Conservation (phyloP, 2,329 filamentous ascomycete species). For the Fusarium cicatricum region DNA sequence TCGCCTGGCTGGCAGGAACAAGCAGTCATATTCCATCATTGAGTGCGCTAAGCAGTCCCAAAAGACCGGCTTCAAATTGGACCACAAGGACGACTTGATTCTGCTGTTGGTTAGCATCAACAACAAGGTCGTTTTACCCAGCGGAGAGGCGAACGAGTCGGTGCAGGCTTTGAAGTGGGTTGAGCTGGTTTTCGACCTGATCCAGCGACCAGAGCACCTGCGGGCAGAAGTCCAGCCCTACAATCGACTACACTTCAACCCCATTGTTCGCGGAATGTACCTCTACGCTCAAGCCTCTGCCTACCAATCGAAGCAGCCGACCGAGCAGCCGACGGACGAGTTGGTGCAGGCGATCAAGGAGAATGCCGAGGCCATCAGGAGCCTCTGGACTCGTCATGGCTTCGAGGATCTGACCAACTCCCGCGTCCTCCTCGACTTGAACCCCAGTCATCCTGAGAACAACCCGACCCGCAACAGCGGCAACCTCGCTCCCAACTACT, state of each 20-base stretch:
- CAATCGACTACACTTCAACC: conserved; percentile 39
- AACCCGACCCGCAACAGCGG: not conserved
- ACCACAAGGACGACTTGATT: conserved; percentile 50
- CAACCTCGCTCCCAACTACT: conserved; percentile 39
- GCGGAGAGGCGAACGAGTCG: conserved; percentile 44
- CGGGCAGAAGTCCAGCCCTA: conserved; percentile 17
- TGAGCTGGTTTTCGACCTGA: conserved; percentile 58
- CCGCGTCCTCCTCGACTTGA: conserved; percentile 39
- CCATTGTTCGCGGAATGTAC: conserved; percentile 43
- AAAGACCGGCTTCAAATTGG: conserved; percentile 56
- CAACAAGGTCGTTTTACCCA: conserved; percentile 48
- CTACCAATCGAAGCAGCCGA: conserved; percentile 38
- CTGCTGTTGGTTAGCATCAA: conserved; percentile 43
- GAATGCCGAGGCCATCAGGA: conserved; percentile 40
- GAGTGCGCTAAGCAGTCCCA: conserved; percentile 58
- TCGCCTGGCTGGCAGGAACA: conserved; percentile 51
- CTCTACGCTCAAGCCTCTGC: conserved; percentile 43
- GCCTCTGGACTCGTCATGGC: conserved; percentile 39
- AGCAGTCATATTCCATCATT: conserved; percentile 56
- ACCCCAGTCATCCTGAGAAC: conserved; percentile 27
- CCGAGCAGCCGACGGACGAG: conserved; percentile 35
- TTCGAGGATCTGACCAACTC: conserved; percentile 30
- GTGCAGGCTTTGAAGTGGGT: conserved; percentile 55
- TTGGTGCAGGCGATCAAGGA: conserved; percentile 41
- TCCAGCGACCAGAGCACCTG: conserved; percentile 55